These are phyloP conservation scores for Gentiana dahurica DNA, from an alignment of 257 asterid genomes.

Conservation along the genomic window DNA sequence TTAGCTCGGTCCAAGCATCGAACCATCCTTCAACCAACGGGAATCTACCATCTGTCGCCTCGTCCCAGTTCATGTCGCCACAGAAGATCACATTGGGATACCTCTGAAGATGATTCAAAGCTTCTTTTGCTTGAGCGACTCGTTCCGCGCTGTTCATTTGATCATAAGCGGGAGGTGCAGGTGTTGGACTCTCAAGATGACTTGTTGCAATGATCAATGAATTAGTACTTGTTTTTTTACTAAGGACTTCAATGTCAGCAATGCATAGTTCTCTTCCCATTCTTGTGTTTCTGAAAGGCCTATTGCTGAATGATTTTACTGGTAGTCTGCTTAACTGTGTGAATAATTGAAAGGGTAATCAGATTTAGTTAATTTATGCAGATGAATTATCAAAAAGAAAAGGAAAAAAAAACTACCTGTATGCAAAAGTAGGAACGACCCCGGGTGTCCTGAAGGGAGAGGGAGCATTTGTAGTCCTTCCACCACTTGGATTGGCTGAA, in stretches of 20 bases:
- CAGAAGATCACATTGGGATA: constrained; percentile 4
- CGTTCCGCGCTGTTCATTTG: constrained; percentile 1
- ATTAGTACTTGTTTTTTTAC: not conserved
- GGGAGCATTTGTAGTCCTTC: not conserved
- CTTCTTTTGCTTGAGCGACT: constrained; percentile 2
- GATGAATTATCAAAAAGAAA: no score
- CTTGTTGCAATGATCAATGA: constrained; percentile 1
- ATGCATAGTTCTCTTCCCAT: constrained; percentile 9
- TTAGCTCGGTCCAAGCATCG: constrained; percentile 1
- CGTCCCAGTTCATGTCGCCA: constrained; percentile 9
- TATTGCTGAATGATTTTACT: constrained; percentile 2
- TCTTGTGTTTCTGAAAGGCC: constrained; percentile 3
- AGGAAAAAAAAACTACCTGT: not conserved
- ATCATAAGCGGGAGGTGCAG: not conserved
- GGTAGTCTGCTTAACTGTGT: constrained; percentile 2
- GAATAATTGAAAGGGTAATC: not conserved
- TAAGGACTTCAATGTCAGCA: not conserved
- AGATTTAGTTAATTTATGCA: not conserved
- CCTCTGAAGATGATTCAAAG: not conserved
- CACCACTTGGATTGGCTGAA: constrained; percentile 4
- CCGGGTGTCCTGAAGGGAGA: not conserved
- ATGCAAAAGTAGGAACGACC: constrained; percentile 1
- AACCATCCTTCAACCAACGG: not conserved
- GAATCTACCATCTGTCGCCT: not conserved
- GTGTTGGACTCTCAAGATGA: constrained; percentile 9